phyloP scores from a whole-genome alignment of 2,329 filamentous ascomycete genomes.

The Atkinsonella texensis region DNA sequence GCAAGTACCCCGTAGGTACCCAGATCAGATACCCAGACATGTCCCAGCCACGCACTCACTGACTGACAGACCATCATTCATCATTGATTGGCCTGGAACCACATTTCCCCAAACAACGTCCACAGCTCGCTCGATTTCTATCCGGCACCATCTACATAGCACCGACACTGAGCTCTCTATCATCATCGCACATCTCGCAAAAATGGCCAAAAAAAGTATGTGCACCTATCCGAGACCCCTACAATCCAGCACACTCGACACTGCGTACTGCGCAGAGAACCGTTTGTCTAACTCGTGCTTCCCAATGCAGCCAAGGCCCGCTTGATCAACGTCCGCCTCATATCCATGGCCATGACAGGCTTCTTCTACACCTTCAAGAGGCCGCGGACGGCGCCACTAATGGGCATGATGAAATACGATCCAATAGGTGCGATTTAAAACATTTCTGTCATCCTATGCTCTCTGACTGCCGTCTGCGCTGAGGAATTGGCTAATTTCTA shows the following conservation, averaged over 20 bases:
- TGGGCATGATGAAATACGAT: conserved; percentile 99
- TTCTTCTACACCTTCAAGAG: conserved; percentile 90
- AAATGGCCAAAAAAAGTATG: conserved; percentile 17
- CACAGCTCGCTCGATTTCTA: background rate
- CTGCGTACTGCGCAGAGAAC: background rate
- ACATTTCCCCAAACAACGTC: conserved; percentile 8
- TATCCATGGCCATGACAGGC: conserved; percentile 98
- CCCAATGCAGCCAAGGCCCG: conserved; percentile 64
- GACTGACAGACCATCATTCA: background rate
- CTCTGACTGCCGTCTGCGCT: too few relatives aligned
- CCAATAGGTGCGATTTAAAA: conserved; percentile 58
- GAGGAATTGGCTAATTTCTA: background rate
- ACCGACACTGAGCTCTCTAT: background rate
- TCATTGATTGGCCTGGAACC: background rate
- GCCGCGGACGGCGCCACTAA: conserved; percentile 65
- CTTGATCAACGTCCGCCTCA: conserved; percentile 80
- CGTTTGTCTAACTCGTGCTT: conserved; percentile 7
- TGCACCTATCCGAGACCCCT: background rate
- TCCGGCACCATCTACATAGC: background rate
- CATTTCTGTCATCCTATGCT: background rate
- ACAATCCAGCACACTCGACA: too few relatives aligned
- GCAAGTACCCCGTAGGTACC: too few relatives aligned
- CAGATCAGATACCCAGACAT: too few relatives aligned
- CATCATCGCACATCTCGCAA: background rate
- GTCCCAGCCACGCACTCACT: too few relatives aligned